A percentile compares a stretch with the other conserved stretches of the same genome.
Evolutionary conservation across 352 stramenopile genomes (phyloP).

Genomic region (Pythium rishiriense): DNA sequence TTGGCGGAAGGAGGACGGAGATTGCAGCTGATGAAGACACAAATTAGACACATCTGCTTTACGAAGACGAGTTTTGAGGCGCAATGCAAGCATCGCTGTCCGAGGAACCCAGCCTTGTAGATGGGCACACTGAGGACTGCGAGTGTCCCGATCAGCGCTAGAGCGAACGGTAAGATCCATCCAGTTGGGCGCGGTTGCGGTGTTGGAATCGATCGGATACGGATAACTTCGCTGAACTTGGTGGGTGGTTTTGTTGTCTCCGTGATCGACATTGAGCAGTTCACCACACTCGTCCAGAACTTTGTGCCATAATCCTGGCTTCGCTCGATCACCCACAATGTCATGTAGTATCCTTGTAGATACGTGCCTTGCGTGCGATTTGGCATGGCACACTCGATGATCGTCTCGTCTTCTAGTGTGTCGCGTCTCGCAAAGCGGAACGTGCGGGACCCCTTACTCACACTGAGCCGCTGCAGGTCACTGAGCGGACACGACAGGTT

Average conservation of each 20-base stretch:
- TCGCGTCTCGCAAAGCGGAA: slow-evolving; percentile 65
- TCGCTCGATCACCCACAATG: slow-evolving; percentile 57
- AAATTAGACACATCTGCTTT: slow-evolving; percentile 48
- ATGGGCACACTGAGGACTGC: slow-evolving; percentile 43
- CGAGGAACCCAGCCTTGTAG: slow-evolving; percentile 49
- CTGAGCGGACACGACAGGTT: slow-evolving; percentile 75
- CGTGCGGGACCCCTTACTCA: slow-evolving; percentile 53
- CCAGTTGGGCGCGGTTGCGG: slow-evolving; percentile 22
- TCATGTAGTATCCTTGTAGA: slow-evolving; percentile 54
- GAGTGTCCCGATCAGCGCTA: slow-evolving; percentile 23
- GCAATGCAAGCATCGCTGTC: slow-evolving; percentile 62
- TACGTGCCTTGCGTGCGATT: slow-evolving; percentile 50
- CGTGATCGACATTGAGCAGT: slow-evolving; percentile 58
- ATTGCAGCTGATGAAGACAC: slow-evolving; percentile 58
- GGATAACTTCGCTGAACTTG: slow-evolving; percentile 58
- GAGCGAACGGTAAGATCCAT: slow-evolving; percentile 40
- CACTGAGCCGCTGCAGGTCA: slow-evolving; percentile 59
- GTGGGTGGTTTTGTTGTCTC: slow-evolving; percentile 41
- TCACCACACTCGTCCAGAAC: slow-evolving; percentile 72
- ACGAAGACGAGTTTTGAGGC: slow-evolving; percentile 69
- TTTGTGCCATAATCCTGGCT: slow-evolving; percentile 41
- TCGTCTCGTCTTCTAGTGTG: slow-evolving; percentile 45
- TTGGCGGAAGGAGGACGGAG: slow-evolving; percentile 51
- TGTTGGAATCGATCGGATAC: slow-evolving; percentile 52
- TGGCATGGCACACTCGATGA: slow-evolving; percentile 65